Base-by-base conservation (phyloP, 2,329 filamentous ascomycete genomes). In the Exserohilum turcica region DNA sequence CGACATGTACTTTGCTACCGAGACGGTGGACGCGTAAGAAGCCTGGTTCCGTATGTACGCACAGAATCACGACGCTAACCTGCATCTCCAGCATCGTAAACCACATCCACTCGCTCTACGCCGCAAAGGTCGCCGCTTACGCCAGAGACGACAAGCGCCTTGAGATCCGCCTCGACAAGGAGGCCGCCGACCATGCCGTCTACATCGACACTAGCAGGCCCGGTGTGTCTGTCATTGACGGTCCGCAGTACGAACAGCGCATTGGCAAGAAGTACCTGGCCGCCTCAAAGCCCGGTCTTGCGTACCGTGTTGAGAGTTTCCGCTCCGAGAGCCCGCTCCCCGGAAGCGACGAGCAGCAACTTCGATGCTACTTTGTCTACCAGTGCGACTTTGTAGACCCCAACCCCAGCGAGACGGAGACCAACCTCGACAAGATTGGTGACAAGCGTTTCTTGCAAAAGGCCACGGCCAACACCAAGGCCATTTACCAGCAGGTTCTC, bases 351-450 rank as follows among this genome's bases (percentile, higher is more conserved):
- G 88, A 92, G 69, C 87, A 93, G 52, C 91, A 93, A 48, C 82
- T 99, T 50, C 89, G 94, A 58, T 99, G 94, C 81, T 99, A 99
- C 80, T 99, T 99, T 73, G 92, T 99, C 64, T 99, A 99, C 81
- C 91, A 96, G 77, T 96, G 93, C 76, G 86, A 89, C 70, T 99
- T 97, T 76, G 86, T 86, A 63, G 86, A 93, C 67, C 80, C 88
- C 7, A 86, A 86, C 59, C 90, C 92, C 0, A 75, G 74, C 47
- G 85, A 87, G 10, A 84, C 86, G 46, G 94, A 97, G 82, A 96
- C 91, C 29, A 86, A 91, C 63, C 85, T 99, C 57, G 91, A 97
- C 66, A 83, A 93, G 66, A 92, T 99, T 73, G 91, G 92, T 60
- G 94, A 99, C 76, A 89, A 89, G 74, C 89, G 92, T 61, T 99